Evolutionary conservation across 345 rosid species (phyloP), one percentile per base, ranked within the genome.

Genomic region (Pistacia integerrima): DNA sequence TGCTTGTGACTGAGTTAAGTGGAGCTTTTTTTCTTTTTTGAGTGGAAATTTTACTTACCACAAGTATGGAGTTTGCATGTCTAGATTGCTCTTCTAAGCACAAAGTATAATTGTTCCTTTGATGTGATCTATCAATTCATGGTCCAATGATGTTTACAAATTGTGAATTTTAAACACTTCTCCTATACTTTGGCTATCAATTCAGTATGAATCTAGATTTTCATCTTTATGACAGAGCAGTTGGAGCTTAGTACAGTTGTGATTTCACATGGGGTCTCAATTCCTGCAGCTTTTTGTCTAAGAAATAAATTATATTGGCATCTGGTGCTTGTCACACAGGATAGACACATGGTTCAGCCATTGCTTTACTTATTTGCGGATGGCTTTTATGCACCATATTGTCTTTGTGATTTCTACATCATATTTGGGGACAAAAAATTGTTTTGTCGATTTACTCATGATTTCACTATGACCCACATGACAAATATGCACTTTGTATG

Each of bases 221-320:
- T 46, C 57, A 5, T 46, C 35, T 48, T 67, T 67, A 4, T 48
- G 10, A 25, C 10, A 14, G 36, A 22, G 35, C 36, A 12, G 13
- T 25, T 68, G 54, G 54, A 2, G 4, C 16, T 18, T 13, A 20
- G 28, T 51, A 30, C 44, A 52, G 36, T 20, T 44, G 66, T 36
- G 14, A 25, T 33, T 69, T 61, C 71, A 64, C 56, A 22, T 55
- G 71, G 71, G 75, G 56, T 62, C 17, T 62, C 74, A 74, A 30
- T 41, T 64, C 22, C 75, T n/a, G 6, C 20, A n/a, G 35, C 46
- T 5, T 69, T 69, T 49, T 61, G 63, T n/a, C 54, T 46, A 1
- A 25, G 44, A 71, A 64, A 49, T 59, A 52, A 1, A 12, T 16
- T 63, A 63, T 30, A 33, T 33, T 63, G 67, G 46, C n/a, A 63